Conservation (phyloP, 1,139 yeast genomes). For the Yueomyces sp. region DNA sequence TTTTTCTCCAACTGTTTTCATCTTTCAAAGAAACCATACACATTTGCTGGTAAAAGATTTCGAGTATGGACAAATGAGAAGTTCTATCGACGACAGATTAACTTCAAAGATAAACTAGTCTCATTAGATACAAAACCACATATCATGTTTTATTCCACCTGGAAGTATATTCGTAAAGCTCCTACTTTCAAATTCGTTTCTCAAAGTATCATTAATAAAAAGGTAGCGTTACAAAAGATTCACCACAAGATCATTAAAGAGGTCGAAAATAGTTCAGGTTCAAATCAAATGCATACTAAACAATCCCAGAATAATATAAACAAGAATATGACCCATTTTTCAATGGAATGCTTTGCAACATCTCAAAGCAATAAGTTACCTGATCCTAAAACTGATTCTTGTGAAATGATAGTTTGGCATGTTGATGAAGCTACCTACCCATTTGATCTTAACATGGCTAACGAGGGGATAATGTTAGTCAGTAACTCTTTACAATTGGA, state of each 20-base stretch:
- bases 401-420: conserved; percentile 51
- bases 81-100: conserved; percentile 15
- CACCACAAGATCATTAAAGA: conserved; percentile 1
- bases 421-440: conserved; percentile 35
- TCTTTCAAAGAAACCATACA: conserved; percentile 40
- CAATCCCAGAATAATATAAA: neutral
- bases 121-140: conserved; percentile 3
- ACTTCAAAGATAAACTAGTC: conserved; percentile 12
- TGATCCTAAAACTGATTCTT: conserved; percentile 51
- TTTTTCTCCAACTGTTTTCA: conserved; percentile 43
- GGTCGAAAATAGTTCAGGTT: neutral
- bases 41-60: conserved; percentile 57
- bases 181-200: conserved; percentile 30
- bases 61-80: conserved; percentile 21
- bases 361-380: conserved; percentile 42
- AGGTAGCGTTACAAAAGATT: too few relatives aligned
- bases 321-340: conserved; percentile 36
- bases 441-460: conserved; percentile 21
- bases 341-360: conserved; percentile 56
- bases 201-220: neutral
- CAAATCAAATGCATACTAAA: neutral
- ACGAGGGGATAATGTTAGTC: conserved; percentile 27
- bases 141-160: conserved; percentile 10
- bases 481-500: conserved; percentile 2
- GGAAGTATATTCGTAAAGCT: conserved; percentile 29